phyloP scores from a whole-genome alignment of 805 yeast genomes.

The Wickerhamomyces canadensis region DNA sequence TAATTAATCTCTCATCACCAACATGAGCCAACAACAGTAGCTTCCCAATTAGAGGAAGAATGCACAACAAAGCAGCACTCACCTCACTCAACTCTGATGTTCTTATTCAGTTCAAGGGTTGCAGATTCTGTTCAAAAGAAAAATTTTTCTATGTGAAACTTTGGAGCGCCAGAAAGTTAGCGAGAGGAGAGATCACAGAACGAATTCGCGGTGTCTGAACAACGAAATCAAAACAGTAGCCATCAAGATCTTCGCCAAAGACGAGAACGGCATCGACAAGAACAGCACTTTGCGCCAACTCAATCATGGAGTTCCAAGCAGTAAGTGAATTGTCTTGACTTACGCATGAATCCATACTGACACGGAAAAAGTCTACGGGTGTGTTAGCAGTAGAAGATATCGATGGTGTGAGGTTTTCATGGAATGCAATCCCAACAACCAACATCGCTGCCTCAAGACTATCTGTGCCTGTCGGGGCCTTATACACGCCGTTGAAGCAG shows the following conservation, averaged over 20 bases:
- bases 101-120: too few species aligned
- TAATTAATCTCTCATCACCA: conserved; percentile 20
- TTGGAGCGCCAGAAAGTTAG: too few species aligned
- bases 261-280: too few species aligned
- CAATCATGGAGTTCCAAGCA: too few species aligned
- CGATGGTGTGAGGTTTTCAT: conserved; percentile 58
- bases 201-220: too few species aligned
- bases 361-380: neutral
- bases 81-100: conserved; percentile 36
- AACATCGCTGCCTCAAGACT: conserved; percentile 46
- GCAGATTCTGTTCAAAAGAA: too few species aligned
- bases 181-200: too few species aligned
- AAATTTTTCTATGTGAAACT: too few species aligned
- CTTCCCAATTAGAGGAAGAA: neutral
- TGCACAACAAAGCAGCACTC: neutral
- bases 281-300: too few species aligned
- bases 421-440: conserved; percentile 56
- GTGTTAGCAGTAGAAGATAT: conserved; percentile 28
- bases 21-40: conserved; percentile 2
- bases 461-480: conserved; percentile 49
- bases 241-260: too few species aligned
- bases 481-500: conserved; percentile 54
- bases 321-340: too few species aligned
- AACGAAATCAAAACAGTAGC: too few species aligned
- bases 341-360: neutral